A percentile compares a stretch with the other conserved stretches of the same genome.
These are phyloP conservation scores for Phoenix dactylifera DNA, from an alignment of 176 grass and related monocot genomes.

Conservation along the genomic window DNA sequence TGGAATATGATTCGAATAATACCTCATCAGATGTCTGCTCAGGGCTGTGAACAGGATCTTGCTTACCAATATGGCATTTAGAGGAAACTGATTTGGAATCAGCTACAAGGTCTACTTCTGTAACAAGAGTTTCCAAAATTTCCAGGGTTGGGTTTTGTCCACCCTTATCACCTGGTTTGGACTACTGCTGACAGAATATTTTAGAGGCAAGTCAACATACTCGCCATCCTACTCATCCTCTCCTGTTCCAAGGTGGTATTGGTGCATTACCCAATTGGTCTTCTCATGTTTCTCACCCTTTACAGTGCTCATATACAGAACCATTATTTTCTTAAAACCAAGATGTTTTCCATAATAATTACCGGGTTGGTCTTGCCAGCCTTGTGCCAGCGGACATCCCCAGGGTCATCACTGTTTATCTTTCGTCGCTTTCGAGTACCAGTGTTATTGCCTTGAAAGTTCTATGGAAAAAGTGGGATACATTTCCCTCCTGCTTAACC, in stretches of 20 bases:
- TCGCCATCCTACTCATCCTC: conserved; percentile 85
- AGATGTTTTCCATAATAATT: conserved; percentile 56
- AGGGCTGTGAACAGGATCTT: too few relatives aligned
- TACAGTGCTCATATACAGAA: conserved; percentile 60
- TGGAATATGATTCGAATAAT: too few relatives aligned
- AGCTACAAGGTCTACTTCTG: conserved; percentile 22
- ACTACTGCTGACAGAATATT: conserved; percentile 82
- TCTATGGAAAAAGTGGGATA: conserved; percentile 86
- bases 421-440: conserved; percentile 82
- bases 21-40: too few relatives aligned
- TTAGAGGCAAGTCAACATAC: conserved; percentile 79
- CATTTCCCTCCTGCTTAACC: conserved; percentile 79
- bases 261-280: conserved; percentile 98
- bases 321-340: conserved; percentile 96
- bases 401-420: conserved; percentile 55
- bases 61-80: too few relatives aligned
- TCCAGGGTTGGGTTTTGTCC: conserved; percentile 23
- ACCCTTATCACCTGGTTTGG: conserved; percentile 53
- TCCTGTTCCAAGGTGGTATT: conserved; percentile 74
- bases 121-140: conserved; percentile 23
- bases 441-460: conserved; percentile 90
- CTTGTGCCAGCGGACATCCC: conserved; percentile 90
- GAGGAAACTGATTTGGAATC: too few relatives aligned
- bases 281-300: conserved; percentile 71
- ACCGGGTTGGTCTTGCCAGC: conserved; percentile 89